Percentiles rank a stretch among this genome's conserved stretches.
Evolutionary conservation across 2,329 filamentous ascomycete genomes (phyloP).

Genomic region (Neurospora sp.): DNA sequence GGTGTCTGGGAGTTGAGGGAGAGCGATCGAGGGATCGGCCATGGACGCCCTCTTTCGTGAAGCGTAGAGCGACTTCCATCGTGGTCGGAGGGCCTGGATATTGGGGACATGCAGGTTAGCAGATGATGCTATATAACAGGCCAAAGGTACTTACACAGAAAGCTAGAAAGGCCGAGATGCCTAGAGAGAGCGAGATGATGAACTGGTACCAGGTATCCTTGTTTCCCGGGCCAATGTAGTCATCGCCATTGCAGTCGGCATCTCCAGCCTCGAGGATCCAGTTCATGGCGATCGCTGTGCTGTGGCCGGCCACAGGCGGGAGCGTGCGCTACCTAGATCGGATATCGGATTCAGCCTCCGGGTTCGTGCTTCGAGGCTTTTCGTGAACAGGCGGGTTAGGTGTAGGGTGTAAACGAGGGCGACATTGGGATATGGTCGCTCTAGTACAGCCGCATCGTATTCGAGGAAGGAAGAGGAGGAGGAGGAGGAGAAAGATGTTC

Average conservation of each 20-base stretch:
- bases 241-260: constrained; percentile 15
- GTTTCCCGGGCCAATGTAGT: constrained; percentile 24
- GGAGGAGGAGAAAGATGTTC: not conserved
- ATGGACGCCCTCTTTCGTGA: constrained; percentile 67
- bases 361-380: not conserved
- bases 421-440: not conserved
- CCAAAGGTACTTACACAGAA: constrained; percentile 54
- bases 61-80: constrained; percentile 86
- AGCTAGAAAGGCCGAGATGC: constrained; percentile 58
- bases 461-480: not conserved
- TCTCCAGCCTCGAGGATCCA: constrained; percentile 7
- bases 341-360: not conserved
- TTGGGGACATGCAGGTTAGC: not conserved
- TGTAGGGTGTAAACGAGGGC: not conserved
- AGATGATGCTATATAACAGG: constrained; percentile 1
- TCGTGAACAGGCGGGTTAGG: not conserved
- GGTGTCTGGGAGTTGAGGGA: constrained; percentile 73
- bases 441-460: not conserved
- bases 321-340: not conserved
- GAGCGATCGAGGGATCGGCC: constrained; percentile 37
- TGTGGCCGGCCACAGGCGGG: not conserved
- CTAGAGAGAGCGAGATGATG: constrained; percentile 60
- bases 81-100: constrained; percentile 64
- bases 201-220: constrained; percentile 55
- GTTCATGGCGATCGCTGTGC: constrained; percentile 14